Evolutionary conservation across 495 filamentous ascomycete genomes (phyloP).

Genomic region (Talaromyces proteolyticus): DNA sequence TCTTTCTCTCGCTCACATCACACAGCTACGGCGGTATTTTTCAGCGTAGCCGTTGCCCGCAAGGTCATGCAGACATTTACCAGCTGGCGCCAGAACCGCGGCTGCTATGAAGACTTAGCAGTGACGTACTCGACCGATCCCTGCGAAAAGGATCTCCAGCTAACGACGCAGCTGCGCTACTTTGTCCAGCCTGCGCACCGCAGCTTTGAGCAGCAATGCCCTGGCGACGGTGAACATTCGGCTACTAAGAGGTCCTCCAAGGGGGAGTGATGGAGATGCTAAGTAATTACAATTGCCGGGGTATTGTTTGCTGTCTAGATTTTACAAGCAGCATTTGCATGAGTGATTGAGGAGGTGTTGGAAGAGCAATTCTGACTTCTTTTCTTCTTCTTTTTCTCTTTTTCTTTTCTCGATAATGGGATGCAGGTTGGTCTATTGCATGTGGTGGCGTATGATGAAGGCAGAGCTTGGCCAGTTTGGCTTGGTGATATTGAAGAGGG

Average conservation of each 20-base stretch:
- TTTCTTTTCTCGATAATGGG: background rate
- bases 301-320: no score
- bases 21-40: conserved; percentile 29
- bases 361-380: background rate
- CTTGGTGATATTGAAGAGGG: no score
- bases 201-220: background rate
- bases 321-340: no score
- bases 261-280: no score
- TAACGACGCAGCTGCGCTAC: conserved; percentile 10
- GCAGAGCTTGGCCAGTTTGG: no score
- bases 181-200: conserved; percentile 2
- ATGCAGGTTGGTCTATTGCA: no score
- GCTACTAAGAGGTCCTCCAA: background rate
- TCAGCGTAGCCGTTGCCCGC: conserved; percentile 24
- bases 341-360: no score
- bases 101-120: conserved; percentile 21
- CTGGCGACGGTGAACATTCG: conserved; percentile 19
- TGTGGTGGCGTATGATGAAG: no score
- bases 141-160: conserved; percentile 26
- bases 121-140: conserved; percentile 30
- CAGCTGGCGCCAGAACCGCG: conserved; percentile 16
- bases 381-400: background rate
- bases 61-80: conserved; percentile 23
- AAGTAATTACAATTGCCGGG: no score
- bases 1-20: background rate